Conservation (phyloP, 2,329 filamentous ascomycete species). For the Aspergillus fructus region DNA sequence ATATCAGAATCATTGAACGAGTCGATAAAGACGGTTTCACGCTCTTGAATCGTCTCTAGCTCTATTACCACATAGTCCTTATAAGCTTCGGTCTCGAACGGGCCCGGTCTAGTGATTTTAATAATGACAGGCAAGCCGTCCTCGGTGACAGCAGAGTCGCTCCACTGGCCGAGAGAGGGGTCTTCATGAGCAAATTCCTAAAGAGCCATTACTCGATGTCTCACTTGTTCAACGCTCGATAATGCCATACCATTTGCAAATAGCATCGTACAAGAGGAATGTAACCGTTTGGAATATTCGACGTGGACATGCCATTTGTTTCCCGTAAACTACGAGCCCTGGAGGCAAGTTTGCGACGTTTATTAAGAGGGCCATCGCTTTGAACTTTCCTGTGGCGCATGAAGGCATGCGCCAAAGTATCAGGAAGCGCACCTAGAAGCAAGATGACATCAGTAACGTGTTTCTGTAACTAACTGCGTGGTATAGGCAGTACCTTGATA, state of each 20-base stretch:
- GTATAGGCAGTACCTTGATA: constrained; percentile 13
- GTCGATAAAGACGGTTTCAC: constrained; percentile 20
- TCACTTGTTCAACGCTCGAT: neutral
- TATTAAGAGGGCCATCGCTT: constrained; percentile 24
- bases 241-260: constrained; percentile 30
- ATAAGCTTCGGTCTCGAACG: neutral
- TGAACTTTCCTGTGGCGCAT: constrained; percentile 15
- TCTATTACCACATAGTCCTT: constrained; percentile 21
- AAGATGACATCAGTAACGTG: constrained; percentile 1
- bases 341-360: constrained; percentile 33
- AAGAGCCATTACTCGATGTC: neutral
- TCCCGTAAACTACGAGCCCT: constrained; percentile 19
- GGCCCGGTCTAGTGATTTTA: constrained; percentile 7
- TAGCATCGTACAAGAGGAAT: constrained; percentile 32
- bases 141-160: neutral
- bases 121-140: constrained; percentile 23
- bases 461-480: neutral
- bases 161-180: neutral
- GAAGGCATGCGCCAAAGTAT: constrained; percentile 25
- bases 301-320: constrained; percentile 15
- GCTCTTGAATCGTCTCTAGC: constrained; percentile 18
- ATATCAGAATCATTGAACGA: constrained; percentile 16
- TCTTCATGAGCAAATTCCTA: constrained; percentile 20
- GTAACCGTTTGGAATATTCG: constrained; percentile 27
- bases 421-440: constrained; percentile 23